Conservation (phyloP, 441 rosid species). For the Euphorbia celastroides region DNA sequence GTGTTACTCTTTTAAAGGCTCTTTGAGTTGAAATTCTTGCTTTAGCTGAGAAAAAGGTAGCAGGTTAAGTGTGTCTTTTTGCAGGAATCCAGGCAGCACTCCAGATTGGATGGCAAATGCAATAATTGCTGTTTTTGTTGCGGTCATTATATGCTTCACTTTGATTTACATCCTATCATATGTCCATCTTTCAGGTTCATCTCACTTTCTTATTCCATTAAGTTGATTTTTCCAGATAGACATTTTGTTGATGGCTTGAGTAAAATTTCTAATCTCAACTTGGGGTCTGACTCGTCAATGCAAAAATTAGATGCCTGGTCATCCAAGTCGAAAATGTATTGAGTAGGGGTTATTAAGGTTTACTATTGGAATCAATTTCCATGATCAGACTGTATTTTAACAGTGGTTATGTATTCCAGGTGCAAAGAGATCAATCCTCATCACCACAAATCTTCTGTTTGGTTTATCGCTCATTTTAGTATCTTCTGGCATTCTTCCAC, state of each 20-base stretch:
- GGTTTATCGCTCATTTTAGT: conserved; percentile 52
- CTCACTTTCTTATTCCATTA: conserved; percentile 19
- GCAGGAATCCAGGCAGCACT: conserved; percentile 48
- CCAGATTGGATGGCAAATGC: conserved; percentile 84
- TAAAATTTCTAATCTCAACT: neutral
- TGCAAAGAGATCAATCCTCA: conserved; percentile 52
- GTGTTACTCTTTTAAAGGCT: neutral
- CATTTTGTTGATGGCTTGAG: neutral
- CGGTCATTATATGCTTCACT: conserved; percentile 60
- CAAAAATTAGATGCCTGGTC: too few species aligned
- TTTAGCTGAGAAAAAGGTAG: neutral
- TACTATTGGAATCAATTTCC: neutral
- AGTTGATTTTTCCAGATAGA: conserved; percentile 12
- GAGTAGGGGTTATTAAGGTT: neutral
- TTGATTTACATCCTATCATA: conserved; percentile 79
- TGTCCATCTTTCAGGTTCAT: conserved; percentile 76
- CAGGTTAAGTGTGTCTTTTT: neutral
- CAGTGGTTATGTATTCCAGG: conserved; percentile 37
- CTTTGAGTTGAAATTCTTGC: conserved; percentile 2
- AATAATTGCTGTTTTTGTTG: conserved; percentile 46
- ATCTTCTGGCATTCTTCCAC: conserved; percentile 60
- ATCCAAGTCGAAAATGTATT: neutral
- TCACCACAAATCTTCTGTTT: conserved; percentile 43
- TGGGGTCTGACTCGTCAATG: neutral
- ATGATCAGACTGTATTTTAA: neutral